Conservation (phyloP, 78 protist species). For the slime mould (Dictyostelium discoideum) region DNA sequence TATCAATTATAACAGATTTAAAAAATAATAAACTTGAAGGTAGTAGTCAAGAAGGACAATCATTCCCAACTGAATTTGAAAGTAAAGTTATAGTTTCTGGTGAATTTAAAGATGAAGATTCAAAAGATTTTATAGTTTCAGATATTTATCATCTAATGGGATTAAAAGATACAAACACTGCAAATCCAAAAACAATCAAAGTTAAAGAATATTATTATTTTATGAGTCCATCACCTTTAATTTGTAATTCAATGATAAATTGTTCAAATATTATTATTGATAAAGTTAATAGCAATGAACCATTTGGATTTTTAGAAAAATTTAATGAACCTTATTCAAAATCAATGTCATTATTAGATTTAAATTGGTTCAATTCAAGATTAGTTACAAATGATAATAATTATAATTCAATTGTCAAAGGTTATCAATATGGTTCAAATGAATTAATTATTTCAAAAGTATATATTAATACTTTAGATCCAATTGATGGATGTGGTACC, state of each 20-base stretch:
- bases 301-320: neutral
- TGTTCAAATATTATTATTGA: neutral
- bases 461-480: neutral
- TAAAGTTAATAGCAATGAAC: neutral
- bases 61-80: neutral
- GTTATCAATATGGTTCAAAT: neutral
- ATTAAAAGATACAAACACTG: neutral
- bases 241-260: neutral
- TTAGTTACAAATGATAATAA: neutral
- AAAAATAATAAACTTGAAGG: neutral
- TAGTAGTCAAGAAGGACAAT: neutral
- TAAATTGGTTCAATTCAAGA: slow-evolving; percentile 3
- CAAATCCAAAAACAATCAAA: neutral
- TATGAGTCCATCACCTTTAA: neutral
- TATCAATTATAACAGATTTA: neutral
- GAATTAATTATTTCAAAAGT: neutral
- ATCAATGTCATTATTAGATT: neutral
- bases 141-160: neutral
- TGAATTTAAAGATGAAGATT: neutral
- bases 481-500: neutral
- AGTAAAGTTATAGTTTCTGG: neutral
- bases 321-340: neutral
- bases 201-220: neutral
- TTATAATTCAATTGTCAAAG: neutral
- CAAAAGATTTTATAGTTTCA: neutral